Base-by-base conservation (phyloP, 805 yeast genomes). In the Priceomyces medius region DNA sequence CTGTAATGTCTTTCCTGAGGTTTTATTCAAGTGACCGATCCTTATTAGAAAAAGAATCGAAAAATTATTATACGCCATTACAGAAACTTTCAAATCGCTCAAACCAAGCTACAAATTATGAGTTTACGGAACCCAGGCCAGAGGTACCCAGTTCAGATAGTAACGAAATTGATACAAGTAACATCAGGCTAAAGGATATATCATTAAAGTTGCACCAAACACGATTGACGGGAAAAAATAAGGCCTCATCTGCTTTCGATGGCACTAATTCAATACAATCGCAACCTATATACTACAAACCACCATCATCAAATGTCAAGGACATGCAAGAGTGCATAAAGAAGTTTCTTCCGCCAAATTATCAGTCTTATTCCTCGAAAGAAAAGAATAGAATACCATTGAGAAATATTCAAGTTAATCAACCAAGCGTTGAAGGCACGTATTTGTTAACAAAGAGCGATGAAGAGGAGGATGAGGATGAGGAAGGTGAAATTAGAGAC, bases 231-330 rank as follows among this genome's bases (percentile, higher is more conserved):
- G 33, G 31, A 10, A 37, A 40, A 13, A 31, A 35, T n/a, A 36
- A 40, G 20, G 12, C 24, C 7, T 28, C 38, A 16, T 35, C 36
- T 7, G n/a, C 35, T 23, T 20, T 35, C 19, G 21, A 37, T 3
- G 10, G 33, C 28, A 37, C 26, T 16, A 13, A n/a, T 12, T 29
- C 35, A 7, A 17, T 14, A 3, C 38, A 33, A 31, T 17, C 28
- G 31, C 44, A 47, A 5, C 59, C 68, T 2, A 54, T 63, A 12
- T 65, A 63, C 44, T 64, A 63, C 38, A 50, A 47, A 36, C 68
- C 68, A 1, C 66, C 69, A 14, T 43, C 60, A 2, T 50, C 64
- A 2, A 55, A 57, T 16, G 45, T 42, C 10, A 51, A 45, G 18
- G 60, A 58, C 31, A 49, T 46, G 23, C 56, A 53, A 18, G 57